Evolutionary conservation across 2,329 filamentous ascomycete species (phyloP).

Genomic region (Eutypella sp.): DNA sequence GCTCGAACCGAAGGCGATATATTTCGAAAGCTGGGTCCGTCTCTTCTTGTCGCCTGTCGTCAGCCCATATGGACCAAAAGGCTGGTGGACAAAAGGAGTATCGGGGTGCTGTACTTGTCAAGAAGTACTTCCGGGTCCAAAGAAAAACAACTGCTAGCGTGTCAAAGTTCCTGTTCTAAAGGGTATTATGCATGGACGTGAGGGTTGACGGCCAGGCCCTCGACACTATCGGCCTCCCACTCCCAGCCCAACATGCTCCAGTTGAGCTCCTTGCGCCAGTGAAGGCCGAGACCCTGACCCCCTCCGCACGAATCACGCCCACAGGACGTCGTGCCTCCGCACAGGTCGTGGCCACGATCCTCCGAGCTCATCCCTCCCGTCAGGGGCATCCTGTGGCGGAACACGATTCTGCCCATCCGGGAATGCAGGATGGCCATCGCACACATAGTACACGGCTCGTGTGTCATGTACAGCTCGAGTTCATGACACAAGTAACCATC

Average conservation of each 20-base stretch:
- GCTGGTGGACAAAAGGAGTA: no score
- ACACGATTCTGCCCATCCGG: slow-evolving; percentile 80
- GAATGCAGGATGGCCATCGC: slow-evolving; percentile 95
- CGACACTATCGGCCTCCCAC: slow-evolving; percentile 49
- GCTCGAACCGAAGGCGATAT: no score
- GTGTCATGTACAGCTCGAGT: slow-evolving; percentile 87
- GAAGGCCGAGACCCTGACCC: slow-evolving; percentile 60
- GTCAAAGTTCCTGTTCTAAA: no score
- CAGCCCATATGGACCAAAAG: no score
- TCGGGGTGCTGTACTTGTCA: no score
- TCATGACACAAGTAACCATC: slow-evolving; percentile 93
- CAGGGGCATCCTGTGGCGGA: slow-evolving; percentile 70
- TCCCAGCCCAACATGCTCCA: slow-evolving; percentile 83
- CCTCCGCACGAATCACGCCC: slow-evolving; percentile 35
- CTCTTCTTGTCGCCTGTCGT: no score
- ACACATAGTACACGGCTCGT: slow-evolving; percentile 95
- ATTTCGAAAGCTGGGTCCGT: no score
- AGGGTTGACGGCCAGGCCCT: slow-evolving; percentile 37
- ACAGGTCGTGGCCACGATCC: slow-evolving; percentile 47
- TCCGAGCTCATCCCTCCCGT: slow-evolving; percentile 84
- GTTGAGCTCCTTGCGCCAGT: slow-evolving; percentile 74
- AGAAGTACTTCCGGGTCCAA: no score
- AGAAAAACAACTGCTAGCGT: no score
- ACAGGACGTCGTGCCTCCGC: slow-evolving; percentile 18
- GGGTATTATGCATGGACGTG: slow-evolving; percentile 44